Conservation (phyloP, 306 rosid species). For the Lotus japonicus region DNA sequence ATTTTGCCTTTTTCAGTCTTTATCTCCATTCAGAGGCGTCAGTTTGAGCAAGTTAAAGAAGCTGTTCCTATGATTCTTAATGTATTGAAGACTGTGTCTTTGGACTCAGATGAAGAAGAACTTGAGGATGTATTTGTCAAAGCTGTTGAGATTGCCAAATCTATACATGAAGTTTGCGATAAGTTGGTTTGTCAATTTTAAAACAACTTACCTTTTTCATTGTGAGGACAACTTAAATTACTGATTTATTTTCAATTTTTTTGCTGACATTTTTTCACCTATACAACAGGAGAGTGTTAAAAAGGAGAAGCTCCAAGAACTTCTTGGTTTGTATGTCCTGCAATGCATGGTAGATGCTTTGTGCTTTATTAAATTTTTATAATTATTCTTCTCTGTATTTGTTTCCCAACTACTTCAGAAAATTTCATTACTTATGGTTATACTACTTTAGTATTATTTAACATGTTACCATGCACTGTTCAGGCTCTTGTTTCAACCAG, state of each 20-base stretch:
- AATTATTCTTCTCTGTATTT: neutral
- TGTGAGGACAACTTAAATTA: conserved; percentile 12
- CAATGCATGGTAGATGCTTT: conserved; percentile 58
- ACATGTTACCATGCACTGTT: conserved; percentile 16
- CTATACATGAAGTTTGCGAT: conserved; percentile 51
- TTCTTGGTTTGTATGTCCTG: conserved; percentile 70
- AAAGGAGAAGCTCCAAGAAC: conserved; percentile 52
- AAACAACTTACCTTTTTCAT: neutral
- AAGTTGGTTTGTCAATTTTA: conserved; percentile 54
- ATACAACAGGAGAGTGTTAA: conserved; percentile 47
- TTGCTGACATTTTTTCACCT: conserved; percentile 11
- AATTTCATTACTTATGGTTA: neutral
- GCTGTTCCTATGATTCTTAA: conserved; percentile 62
- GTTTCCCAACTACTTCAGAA: neutral
- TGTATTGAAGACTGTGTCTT: conserved; percentile 54
- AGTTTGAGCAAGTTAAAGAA: conserved; percentile 66
- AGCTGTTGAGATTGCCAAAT: conserved; percentile 63
- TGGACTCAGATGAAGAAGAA: conserved; percentile 46
- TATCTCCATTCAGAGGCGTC: conserved; percentile 68
- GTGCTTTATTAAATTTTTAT: neutral
- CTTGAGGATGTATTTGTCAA: conserved; percentile 37
- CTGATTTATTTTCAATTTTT: conserved; percentile 12
- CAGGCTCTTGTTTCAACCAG: conserved; percentile 79
- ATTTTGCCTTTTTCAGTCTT: conserved; percentile 51
- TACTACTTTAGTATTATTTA: neutral